Base-by-base conservation (phyloP, 495 filamentous ascomycete genomes). In the Pyrenula aspistea region DNA sequence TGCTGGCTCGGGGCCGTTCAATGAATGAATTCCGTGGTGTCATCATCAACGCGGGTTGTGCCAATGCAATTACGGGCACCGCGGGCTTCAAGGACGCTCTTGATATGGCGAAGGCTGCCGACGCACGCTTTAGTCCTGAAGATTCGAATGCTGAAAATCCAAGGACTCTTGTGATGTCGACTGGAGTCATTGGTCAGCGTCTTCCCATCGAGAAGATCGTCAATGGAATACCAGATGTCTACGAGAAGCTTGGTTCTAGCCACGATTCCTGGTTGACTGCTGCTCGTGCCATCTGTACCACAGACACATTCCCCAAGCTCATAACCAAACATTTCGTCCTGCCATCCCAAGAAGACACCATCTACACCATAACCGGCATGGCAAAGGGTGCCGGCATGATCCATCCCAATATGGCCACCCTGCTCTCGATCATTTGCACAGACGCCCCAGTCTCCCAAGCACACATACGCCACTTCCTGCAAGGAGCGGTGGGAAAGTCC, bases 381-480 rank as follows among this genome's bases (percentile, higher is more conserved):
- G 95, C 94, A 59, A 99, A 99, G 72, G 93, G 93, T 51, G 94
- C 93, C 12, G 93, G 93, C 63, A 99, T 99, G 93, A 99, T 99
- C 67, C 92, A 96, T 71, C 93, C 93, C 21, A 96, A 99, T 75
- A 96, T 98, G 92, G 93, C 91, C 49, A 99, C 93, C 0, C 80
- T 99, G 47, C 82, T 99, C 24, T 92, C 88, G 52, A 88, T 97
- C 55, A 81, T 97, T 64, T 91, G 89, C 66, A 99, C 93, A 24
- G 93, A 99, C 63, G 94, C 86, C 0, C 86, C 90, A 12, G 84
- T 97, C 64, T 77, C 81, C 8, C 75, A 88, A 10, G 64, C 73
- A 15, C 77, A 83, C 11, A 83, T 97, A 21, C 80, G 83, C 56
- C 67, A 73, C 0, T 73, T 90, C 20, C 84, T 98, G 57, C 84